Percentiles rank a stretch among this genome's conserved stretches.
These are phyloP conservation scores for Funneliformis geosporum DNA, from an alignment of 192 early-diverging fungal genomes.

Conservation along the genomic window DNA sequence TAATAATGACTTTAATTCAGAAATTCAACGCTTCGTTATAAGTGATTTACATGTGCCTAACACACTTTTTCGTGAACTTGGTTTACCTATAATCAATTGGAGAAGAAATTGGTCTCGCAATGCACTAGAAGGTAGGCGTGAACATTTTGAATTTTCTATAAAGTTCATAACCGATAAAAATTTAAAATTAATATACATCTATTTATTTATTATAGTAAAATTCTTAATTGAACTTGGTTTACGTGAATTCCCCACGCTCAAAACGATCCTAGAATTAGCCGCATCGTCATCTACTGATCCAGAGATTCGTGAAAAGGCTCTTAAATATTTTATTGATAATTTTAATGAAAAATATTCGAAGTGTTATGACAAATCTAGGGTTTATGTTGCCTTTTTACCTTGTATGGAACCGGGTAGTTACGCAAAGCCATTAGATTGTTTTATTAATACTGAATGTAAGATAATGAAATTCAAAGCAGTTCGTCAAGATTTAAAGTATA, in stretches of 20 bases:
- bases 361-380: conserved; percentile 47
- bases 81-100: conserved; percentile 73
- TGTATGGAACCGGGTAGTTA: conserved; percentile 41
- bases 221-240: conserved; percentile 56
- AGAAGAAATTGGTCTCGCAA: conserved; percentile 45
- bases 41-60: conserved; percentile 68
- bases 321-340: conserved; percentile 75
- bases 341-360: conserved; percentile 56
- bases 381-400: conserved; percentile 67
- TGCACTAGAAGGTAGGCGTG: conserved; percentile 34
- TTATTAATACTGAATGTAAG: conserved; percentile 54
- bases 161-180: too few relatives aligned
- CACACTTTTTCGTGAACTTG: conserved; percentile 57
- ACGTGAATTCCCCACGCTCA: conserved; percentile 42
- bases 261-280: conserved; percentile 44
- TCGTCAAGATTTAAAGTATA: conserved; percentile 48
- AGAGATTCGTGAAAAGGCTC: conserved; percentile 48
- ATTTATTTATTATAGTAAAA: too few relatives aligned
- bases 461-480: conserved; percentile 72
- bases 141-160: too few relatives aligned
- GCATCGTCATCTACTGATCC: conserved; percentile 32
- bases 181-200: too few relatives aligned
- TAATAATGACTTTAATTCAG: too few relatives aligned
- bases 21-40: conserved; percentile 59
- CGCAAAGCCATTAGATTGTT: conserved; percentile 64